Conservation (phyloP, 1,139 yeast genomes). For the Debaryomyces sp. region DNA sequence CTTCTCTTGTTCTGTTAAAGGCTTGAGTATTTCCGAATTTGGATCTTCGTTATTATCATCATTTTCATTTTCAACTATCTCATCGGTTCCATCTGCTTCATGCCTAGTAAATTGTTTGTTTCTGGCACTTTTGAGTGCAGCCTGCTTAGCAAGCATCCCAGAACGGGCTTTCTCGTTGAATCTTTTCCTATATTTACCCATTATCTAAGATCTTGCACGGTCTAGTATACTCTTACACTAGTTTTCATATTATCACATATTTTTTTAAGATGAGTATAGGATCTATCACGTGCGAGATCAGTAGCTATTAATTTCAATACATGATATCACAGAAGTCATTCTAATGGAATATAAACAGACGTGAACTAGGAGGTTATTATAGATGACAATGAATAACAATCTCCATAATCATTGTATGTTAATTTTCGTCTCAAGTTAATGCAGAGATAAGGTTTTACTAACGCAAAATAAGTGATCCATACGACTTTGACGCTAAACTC, state of each 20-base stretch:
- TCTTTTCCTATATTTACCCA: constrained; percentile 83
- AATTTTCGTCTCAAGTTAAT: neutral
- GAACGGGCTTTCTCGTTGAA: constrained; percentile 85
- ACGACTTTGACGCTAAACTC: constrained; percentile 55
- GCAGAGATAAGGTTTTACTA: constrained; percentile 10
- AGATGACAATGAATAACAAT: constrained; percentile 25
- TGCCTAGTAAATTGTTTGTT: constrained; percentile 66
- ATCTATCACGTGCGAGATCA: neutral
- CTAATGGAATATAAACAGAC: neutral
- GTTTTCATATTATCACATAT: constrained; percentile 2
- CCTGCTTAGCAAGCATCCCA: constrained; percentile 83
- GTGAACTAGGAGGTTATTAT: too few species aligned
- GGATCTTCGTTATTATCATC: constrained; percentile 37
- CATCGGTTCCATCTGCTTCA: constrained; percentile 34
- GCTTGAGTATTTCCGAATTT: constrained; percentile 61
- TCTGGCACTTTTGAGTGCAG: constrained; percentile 65
- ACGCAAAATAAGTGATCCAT: constrained; percentile 35
- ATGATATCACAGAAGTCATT: neutral
- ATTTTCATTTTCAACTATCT: constrained; percentile 16
- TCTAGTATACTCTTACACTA: neutral
- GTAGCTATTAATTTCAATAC: neutral
- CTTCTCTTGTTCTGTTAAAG: constrained; percentile 59
- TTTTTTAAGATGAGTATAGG: constrained; percentile 7
- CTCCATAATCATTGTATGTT: constrained; percentile 38
- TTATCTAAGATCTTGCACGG: constrained; percentile 19